A percentile compares a stretch with the other conserved stretches of the same genome.
phyloP scores from a whole-genome alignment of 2,329 filamentous ascomycete species.

The Apiospora marii region DNA sequence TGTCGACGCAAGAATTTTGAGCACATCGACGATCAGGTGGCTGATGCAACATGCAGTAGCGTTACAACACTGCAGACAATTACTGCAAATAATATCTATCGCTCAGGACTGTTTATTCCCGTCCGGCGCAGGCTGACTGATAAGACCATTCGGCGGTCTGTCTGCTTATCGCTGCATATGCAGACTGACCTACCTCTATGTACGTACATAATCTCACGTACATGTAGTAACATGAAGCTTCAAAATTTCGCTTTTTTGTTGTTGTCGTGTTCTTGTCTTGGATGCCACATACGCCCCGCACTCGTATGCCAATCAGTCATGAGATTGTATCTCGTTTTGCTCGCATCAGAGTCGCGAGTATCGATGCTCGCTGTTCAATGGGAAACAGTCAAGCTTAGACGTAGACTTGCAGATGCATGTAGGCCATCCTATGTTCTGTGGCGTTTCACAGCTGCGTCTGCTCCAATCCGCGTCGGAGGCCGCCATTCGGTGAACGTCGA shows the following conservation, averaged over 20 bases:
- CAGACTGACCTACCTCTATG: too few relatives aligned
- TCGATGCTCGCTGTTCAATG: background rate
- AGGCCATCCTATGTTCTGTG: background rate
- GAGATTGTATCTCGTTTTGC: background rate
- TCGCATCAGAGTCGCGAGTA: background rate
- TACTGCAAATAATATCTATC: background rate
- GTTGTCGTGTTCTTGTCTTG: background rate
- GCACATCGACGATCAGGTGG: constrained; percentile 12
- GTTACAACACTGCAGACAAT: constrained; percentile 11
- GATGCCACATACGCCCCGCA: background rate
- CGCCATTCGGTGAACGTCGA: background rate
- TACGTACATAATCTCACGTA: background rate
- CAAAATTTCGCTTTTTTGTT: background rate
- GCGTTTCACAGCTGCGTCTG: constrained; percentile 9
- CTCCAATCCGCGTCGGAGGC: background rate
- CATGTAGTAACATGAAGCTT: background rate
- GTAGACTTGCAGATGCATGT: too few relatives aligned
- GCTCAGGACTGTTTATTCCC: background rate
- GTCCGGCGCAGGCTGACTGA: background rate
- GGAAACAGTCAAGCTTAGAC: background rate
- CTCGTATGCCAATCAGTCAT: background rate
- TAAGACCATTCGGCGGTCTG: background rate
- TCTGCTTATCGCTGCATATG: constrained; percentile 2
- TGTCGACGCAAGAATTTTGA: background rate
- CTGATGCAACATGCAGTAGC: constrained; percentile 15